Percentiles rank a stretch among this genome's conserved stretches.
Evolutionary conservation across 306 rosid species (phyloP).

Genomic region (Prosopis cineraria): DNA sequence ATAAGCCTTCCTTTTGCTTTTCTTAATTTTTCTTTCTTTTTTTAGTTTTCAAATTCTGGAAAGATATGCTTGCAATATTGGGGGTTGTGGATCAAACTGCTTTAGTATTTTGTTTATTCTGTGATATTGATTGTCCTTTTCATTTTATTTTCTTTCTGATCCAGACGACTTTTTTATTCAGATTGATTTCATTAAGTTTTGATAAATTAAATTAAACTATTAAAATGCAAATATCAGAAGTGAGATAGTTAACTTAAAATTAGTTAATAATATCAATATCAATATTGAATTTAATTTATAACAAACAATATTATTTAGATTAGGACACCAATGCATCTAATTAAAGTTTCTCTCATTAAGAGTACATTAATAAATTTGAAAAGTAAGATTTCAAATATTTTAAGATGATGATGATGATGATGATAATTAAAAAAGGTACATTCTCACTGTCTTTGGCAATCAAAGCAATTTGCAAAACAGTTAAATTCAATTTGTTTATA

Average conservation of each 20-base stretch:
- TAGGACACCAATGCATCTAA: too few relatives aligned
- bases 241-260: neutral
- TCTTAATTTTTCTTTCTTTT: neutral
- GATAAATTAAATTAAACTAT: neutral
- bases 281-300: too few relatives aligned
- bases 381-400: neutral
- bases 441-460: too few relatives aligned
- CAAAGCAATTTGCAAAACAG: too few relatives aligned
- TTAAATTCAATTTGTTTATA: neutral
- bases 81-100: neutral
- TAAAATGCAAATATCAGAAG: neutral
- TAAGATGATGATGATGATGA: neutral
- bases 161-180: too few relatives aligned
- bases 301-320: too few relatives aligned
- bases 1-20: neutral
- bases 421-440: too few relatives aligned
- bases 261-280: neutral
- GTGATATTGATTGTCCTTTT: neutral
- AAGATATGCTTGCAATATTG: neutral
- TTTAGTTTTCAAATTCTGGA: neutral
- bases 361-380: neutral
- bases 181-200: neutral
- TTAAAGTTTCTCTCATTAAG: neutral
- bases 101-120: too few relatives aligned
- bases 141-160: neutral